Evolutionary conservation across 2,329 filamentous ascomycete species (phyloP), one percentile per base, ranked within the genome.

Genomic region (Aspergillus sp.): DNA sequence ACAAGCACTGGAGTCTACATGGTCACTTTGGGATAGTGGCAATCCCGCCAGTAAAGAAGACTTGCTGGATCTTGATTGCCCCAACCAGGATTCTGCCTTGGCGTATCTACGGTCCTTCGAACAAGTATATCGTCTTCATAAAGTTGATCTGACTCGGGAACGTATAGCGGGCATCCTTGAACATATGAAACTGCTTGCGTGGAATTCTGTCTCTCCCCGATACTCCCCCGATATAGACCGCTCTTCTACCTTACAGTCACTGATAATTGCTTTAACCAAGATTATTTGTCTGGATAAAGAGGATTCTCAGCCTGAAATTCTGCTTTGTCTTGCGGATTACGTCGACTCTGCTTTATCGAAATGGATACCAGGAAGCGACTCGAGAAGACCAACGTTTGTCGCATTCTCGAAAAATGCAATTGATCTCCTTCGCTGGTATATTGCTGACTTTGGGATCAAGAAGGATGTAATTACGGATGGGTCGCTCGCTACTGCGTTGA

Each of bases 371-470:
- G 66, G 51, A 47, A 69, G 53, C 47, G 66, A 64, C 55, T 64
- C 58, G 44, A 66, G 71, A 44, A 82, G 82, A 48, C 86, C 88
- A 5, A 95, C 89, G 0, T 97, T 90, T 62, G 83, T 98, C 47
- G 91, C 93, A 30, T 80, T 97, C 61, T 89, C 90, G 1, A 95
- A 93, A 65, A 81, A 81, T 17, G 83, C 85, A 49, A 93, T 95
- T 78, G 72, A 77, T 2, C 79, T 89, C 41, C 67, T 94, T 19
- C 63, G 60, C 43, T 71, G 68, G 67, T 72, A 72, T 48, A 57
- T 71, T 41, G 50, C 58, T 5, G 66, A 68, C 1, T 59, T 68
- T 45, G 69, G 68, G 1, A 68, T 71, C 45, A 81, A 86, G 20
- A 61, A 72, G n/a, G 81, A 86, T 32, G 80, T 95, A 0, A 90